Base-by-base conservation (phyloP, 306 rosid genomes). In the Dalbergia cochinchinensis region DNA sequence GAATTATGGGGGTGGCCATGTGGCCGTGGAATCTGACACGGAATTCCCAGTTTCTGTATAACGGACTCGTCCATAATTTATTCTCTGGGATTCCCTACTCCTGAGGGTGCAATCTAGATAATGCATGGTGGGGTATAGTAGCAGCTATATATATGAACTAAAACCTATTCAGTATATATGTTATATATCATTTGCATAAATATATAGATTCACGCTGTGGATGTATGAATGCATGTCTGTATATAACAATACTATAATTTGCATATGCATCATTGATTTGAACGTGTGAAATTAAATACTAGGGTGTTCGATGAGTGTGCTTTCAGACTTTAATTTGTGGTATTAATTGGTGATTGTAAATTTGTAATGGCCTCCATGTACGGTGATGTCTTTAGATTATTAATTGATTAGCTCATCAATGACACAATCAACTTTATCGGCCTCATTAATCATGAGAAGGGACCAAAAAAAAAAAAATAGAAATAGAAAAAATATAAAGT, bases 11-110 rank as follows among this genome's bases (percentile, higher is more conserved):
- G 64, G 53, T 13, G 7, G 67, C 26, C 78, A 54, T 64, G 78
- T 80, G 73, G 67, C 71, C 45, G 10, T 37, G 69, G 79, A 80
- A 80, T 73, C 80, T 42, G 75, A 53, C 74, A 73, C 44, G 26
- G 66, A 26, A 47, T 57, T 68, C 48, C 48, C 11, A n/a, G 20
- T 42, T 60, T 53, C 64, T 20, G 14, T 9, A 63, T 71, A 35
- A 73, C 50, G 18, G 34, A 45, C 83, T 35, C 39, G 44, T 15
- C 31, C 37, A 74, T 53, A 7, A 39, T 53, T 65, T 19, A 7
- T 65, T 50, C 50, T 66, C 26, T 73, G 41, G 26, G 19, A 22
- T 48, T 3, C 53, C 80, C 73, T 63, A 7, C 5, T 7, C 60
- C 62, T 5, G 33, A 22, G 45, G 33, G 3, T 8, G 15, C 64